Percentiles rank a stretch among this genome's conserved stretches.
Evolutionary conservation across 208 protist species (phyloP).

Genomic region (Tritrichomonas musculus): DNA sequence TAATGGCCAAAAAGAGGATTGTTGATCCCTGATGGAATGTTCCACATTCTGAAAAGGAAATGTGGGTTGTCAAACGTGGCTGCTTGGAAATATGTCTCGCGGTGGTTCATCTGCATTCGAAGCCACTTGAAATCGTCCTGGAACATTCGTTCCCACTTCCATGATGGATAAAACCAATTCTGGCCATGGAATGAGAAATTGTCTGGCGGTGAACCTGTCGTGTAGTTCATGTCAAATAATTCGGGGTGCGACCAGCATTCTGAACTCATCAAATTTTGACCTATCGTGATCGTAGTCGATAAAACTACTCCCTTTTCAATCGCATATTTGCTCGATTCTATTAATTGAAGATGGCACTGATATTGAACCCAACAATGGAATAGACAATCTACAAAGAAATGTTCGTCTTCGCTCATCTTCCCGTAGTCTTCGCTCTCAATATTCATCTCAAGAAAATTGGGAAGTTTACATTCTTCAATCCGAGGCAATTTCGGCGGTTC

Average conservation of each 20-base stretch:
- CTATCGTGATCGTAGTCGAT: neutral
- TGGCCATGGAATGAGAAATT: constrained; percentile 29
- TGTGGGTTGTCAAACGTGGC: neutral
- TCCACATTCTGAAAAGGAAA: neutral
- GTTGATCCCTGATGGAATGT: neutral
- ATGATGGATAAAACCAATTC: constrained; percentile 7
- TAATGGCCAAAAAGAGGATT: constrained; percentile 18
- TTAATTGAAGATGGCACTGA: neutral
- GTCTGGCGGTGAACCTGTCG: neutral
- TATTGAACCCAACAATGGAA: constrained; percentile 9
- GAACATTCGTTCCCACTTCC: neutral
- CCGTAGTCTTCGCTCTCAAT: neutral
- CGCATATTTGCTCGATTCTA: neutral
- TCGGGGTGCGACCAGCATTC: neutral
- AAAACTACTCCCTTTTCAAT: neutral
- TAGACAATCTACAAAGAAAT: neutral
- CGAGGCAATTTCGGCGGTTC: neutral
- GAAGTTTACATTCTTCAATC: neutral
- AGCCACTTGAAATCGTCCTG: neutral
- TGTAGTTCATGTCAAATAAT: neutral
- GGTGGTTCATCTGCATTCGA: neutral
- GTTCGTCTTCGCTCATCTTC: neutral
- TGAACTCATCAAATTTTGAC: neutral
- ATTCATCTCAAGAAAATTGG: neutral
- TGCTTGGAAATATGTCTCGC: neutral